phyloP scores from a whole-genome alignment of 2,329 filamentous ascomycete species.

The Fusarium tuaranense region DNA sequence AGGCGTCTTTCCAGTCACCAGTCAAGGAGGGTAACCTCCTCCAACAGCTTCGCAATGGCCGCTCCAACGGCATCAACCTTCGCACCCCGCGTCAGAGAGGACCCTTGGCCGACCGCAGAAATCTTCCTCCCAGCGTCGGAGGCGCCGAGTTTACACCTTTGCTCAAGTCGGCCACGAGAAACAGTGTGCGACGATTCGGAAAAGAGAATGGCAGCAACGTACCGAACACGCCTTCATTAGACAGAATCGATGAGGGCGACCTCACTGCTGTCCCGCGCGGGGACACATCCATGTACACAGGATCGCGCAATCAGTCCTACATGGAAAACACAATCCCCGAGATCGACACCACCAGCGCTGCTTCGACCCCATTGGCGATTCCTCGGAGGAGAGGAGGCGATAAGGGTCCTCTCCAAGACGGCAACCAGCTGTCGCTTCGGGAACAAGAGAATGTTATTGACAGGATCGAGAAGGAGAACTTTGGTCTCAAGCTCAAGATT shows the following conservation, averaged over 20 bases:
- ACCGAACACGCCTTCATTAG: constrained; percentile 76
- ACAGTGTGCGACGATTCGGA: constrained; percentile 73
- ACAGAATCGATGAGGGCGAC: constrained; percentile 76
- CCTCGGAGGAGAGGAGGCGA: constrained; percentile 72
- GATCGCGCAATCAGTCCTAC: constrained; percentile 73
- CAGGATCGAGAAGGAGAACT: constrained; percentile 98
- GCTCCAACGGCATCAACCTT: constrained; percentile 66
- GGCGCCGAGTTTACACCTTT: constrained; percentile 93
- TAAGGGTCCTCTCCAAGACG: constrained; percentile 80
- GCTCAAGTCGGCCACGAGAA: constrained; percentile 83
- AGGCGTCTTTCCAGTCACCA: constrained; percentile 87
- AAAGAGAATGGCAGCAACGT: constrained; percentile 71
- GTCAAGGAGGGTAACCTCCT: constrained; percentile 77
- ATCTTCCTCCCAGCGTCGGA: constrained; percentile 73
- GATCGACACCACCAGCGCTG: constrained; percentile 80
- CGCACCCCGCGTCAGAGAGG: constrained; percentile 80
- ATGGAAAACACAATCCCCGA: constrained; percentile 80
- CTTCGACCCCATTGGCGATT: constrained; percentile 84
- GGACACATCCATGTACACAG: constrained; percentile 78
- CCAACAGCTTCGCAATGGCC: constrained; percentile 77
- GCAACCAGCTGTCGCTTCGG: constrained; percentile 89
- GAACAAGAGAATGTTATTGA: constrained; percentile 97
- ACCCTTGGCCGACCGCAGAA: constrained; percentile 77
- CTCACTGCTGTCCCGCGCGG: constrained; percentile 80
- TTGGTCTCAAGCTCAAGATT: constrained; percentile 95